Conservation (phyloP, 1,284 basidiomycete genomes). For the Tremellales sp. region DNA sequence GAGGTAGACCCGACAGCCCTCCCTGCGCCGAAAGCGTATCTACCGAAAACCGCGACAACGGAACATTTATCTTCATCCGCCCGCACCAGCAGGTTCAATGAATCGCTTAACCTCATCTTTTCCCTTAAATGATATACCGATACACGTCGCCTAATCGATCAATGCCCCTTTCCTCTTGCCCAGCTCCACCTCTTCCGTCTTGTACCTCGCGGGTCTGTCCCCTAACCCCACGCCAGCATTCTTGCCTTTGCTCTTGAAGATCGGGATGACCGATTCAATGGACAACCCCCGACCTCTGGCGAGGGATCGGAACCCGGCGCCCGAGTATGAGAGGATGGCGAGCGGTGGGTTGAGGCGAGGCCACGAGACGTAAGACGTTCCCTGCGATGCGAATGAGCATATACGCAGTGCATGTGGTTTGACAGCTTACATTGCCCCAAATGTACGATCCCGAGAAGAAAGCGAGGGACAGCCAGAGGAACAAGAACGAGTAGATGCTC, state of each 20-base stretch:
- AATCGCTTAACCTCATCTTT: neutral
- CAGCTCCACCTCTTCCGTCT: slow-evolving; percentile 42
- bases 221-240: slow-evolving; percentile 12
- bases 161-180: slow-evolving; percentile 48
- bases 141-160: slow-evolving; percentile 36
- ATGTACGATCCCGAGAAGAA: slow-evolving; percentile 64
- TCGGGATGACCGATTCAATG: slow-evolving; percentile 44
- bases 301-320: slow-evolving; percentile 76
- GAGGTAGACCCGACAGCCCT: no score
- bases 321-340: slow-evolving; percentile 79
- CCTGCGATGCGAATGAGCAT: slow-evolving; percentile 21
- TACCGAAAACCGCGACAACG: neutral
- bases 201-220: slow-evolving; percentile 9
- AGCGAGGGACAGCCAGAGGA: slow-evolving; percentile 69
- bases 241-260: slow-evolving; percentile 26
- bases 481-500: slow-evolving; percentile 59
- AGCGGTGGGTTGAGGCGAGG: slow-evolving; percentile 83
- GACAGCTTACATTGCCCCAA: slow-evolving; percentile 56
- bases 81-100: neutral
- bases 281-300: slow-evolving; percentile 68
- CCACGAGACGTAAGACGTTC: slow-evolving; percentile 77
- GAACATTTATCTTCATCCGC: neutral
- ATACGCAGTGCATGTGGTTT: neutral
- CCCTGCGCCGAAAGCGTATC: no score
- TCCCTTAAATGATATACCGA: neutral